Evolutionary conservation across 78 protist genomes (phyloP).

Genomic region (Dictyostelium capitatum): DNA sequence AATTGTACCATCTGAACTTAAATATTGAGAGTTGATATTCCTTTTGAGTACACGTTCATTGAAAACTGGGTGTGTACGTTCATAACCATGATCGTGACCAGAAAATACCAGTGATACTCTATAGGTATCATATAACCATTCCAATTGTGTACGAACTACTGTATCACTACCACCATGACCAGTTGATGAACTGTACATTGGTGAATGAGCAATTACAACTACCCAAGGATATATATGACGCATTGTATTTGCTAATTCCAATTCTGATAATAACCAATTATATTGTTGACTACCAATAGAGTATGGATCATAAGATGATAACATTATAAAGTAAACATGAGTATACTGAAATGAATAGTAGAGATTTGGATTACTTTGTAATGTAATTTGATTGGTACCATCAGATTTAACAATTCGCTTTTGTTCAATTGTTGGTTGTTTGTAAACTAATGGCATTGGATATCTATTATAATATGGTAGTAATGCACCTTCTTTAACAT

Average conservation of each 20-base stretch:
- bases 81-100: constrained; percentile 78
- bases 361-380: background rate
- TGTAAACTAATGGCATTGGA: constrained; percentile 49
- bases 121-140: background rate
- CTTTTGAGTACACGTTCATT: background rate
- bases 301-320: constrained; percentile 66
- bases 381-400: background rate
- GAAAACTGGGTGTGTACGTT: constrained; percentile 33
- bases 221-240: constrained; percentile 46
- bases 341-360: constrained; percentile 35
- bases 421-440: constrained; percentile 18
- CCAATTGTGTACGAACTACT: constrained; percentile 2
- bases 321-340: constrained; percentile 41
- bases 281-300: constrained; percentile 5
- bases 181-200: constrained; percentile 67
- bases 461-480: constrained; percentile 37
- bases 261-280: constrained; percentile 25
- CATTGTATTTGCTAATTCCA: background rate
- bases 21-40: background rate
- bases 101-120: constrained; percentile 24
- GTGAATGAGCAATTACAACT: constrained; percentile 26
- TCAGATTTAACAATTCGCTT: background rate
- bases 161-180: constrained; percentile 69
- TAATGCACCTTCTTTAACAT: constrained; percentile 49
- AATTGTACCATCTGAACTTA: constrained; percentile 34